Percentiles rank a stretch among this genome's conserved stretches.
phyloP scores from a whole-genome alignment of 208 protist species.

The Trypanosoma brucei region DNA sequence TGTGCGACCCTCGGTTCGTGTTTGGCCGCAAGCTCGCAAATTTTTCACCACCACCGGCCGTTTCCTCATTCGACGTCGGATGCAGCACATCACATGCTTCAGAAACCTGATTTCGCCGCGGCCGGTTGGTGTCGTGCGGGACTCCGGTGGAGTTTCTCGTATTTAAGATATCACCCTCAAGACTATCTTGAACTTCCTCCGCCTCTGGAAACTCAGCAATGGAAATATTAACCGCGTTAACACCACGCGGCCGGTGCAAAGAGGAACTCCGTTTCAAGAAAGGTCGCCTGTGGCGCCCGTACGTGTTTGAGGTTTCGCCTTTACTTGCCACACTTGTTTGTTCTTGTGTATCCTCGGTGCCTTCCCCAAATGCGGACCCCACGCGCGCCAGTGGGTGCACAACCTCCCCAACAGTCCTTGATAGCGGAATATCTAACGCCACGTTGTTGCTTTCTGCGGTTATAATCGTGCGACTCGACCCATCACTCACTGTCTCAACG shows the following conservation, averaged over 20 bases:
- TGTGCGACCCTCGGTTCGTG: too few species aligned
- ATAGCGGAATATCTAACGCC: constrained; percentile 15
- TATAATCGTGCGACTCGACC: neutral
- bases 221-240: constrained; percentile 34
- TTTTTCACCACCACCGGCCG: constrained; percentile 18
- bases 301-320: neutral
- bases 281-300: constrained; percentile 10
- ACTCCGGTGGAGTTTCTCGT: neutral
- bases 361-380: constrained; percentile 15
- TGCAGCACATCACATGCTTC: too few species aligned
- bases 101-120: too few species aligned
- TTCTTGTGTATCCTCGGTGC: neutral
- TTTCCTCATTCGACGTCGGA: neutral
- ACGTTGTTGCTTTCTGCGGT: neutral
- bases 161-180: constrained; percentile 4
- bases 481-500: neutral
- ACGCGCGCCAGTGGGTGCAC: constrained; percentile 8
- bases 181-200: constrained; percentile 36
- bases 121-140: too few species aligned
- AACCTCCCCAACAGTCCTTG: constrained; percentile 2
- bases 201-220: constrained; percentile 57
- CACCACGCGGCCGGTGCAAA: constrained; percentile 28
- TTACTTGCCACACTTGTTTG: neutral
- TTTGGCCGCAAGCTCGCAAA: too few species aligned
- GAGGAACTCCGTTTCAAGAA: constrained; percentile 26